These are phyloP conservation scores for Boechera divaricarpa DNA, from an alignment of 345 rosid species.

Conservation along the genomic window DNA sequence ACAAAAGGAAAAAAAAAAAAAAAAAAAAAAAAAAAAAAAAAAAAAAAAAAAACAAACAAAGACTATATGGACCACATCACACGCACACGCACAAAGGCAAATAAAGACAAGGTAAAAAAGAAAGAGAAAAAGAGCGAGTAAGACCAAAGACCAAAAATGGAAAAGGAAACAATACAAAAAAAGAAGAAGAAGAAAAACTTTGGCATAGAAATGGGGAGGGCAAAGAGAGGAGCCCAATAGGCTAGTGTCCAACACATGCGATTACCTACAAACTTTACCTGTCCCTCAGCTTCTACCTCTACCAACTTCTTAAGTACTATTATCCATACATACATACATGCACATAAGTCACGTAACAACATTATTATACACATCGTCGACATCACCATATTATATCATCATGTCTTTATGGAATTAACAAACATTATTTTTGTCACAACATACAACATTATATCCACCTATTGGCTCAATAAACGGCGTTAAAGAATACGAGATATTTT, in stretches of 20 bases:
- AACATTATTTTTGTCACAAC: conserved; percentile 20
- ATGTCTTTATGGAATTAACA: conserved; percentile 15
- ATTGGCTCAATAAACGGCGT: background rate
- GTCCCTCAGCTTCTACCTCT: conserved; percentile 32
- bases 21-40: too few relatives aligned
- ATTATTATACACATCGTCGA: conserved; percentile 6
- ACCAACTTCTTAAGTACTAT: conserved; percentile 24
- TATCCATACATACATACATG: conserved; percentile 4
- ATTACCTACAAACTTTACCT: conserved; percentile 28
- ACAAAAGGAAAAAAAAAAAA: too few relatives aligned
- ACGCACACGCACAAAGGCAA: too few relatives aligned
- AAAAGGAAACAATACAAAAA: background rate
- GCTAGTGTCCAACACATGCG: conserved; percentile 35
- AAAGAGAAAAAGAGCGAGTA: background rate
- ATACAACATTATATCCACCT: conserved; percentile 7
- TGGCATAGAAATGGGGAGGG: conserved; percentile 30
- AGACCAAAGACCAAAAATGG: conserved; percentile 5
- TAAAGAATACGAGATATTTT: background rate
- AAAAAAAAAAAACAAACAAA: too few relatives aligned
- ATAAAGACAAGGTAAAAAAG: background rate
- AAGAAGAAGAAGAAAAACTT: background rate
- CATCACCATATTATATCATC: conserved; percentile 18
- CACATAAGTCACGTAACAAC: conserved; percentile 33
- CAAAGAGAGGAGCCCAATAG: conserved; percentile 35
- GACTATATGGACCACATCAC: too few relatives aligned